phyloP scores from a whole-genome alignment of 257 asterid species.

The Datura wrightii region DNA sequence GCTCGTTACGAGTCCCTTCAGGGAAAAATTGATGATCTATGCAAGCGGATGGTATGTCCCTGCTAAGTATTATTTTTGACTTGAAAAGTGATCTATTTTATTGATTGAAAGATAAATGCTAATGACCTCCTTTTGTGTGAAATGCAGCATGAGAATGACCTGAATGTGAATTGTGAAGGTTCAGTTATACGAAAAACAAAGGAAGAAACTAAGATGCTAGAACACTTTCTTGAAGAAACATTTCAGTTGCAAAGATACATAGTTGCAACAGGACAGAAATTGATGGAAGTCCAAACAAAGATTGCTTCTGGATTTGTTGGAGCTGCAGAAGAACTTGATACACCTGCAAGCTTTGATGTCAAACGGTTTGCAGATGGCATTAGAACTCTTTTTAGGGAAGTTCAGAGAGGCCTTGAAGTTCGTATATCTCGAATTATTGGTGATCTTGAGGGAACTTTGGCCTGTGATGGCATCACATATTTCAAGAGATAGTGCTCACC shows the following conservation, averaged over 20 bases:
- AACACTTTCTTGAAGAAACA: slow-evolving; percentile 86
- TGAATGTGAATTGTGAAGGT: slow-evolving; percentile 50
- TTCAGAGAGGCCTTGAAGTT: slow-evolving; percentile 88
- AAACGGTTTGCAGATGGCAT: slow-evolving; percentile 70
- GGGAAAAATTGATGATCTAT: slow-evolving; percentile 74
- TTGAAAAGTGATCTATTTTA: neutral
- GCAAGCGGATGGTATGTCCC: slow-evolving; percentile 74
- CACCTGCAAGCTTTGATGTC: slow-evolving; percentile 74
- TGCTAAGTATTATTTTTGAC: slow-evolving; percentile 20
- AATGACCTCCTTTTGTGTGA: neutral
- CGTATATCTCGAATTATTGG: slow-evolving; percentile 87
- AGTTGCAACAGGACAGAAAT: slow-evolving; percentile 86
- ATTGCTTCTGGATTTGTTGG: slow-evolving; percentile 63
- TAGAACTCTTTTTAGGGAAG: slow-evolving; percentile 71
- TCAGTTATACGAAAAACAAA: slow-evolving; percentile 55
- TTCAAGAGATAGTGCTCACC: slow-evolving; percentile 47
- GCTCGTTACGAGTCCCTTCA: slow-evolving; percentile 88
- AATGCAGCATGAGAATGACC: slow-evolving; percentile 65
- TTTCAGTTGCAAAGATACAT: slow-evolving; percentile 89
- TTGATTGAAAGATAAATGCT: neutral
- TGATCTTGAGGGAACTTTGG: slow-evolving; percentile 81
- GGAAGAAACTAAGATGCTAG: slow-evolving; percentile 76
- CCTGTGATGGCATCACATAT: slow-evolving; percentile 79
- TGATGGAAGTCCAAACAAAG: slow-evolving; percentile 74
- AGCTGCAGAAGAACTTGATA: slow-evolving; percentile 53